These are phyloP conservation scores for Colletotrichum tropicale DNA, from an alignment of 2,329 filamentous ascomycete species.

Conservation along the genomic window DNA sequence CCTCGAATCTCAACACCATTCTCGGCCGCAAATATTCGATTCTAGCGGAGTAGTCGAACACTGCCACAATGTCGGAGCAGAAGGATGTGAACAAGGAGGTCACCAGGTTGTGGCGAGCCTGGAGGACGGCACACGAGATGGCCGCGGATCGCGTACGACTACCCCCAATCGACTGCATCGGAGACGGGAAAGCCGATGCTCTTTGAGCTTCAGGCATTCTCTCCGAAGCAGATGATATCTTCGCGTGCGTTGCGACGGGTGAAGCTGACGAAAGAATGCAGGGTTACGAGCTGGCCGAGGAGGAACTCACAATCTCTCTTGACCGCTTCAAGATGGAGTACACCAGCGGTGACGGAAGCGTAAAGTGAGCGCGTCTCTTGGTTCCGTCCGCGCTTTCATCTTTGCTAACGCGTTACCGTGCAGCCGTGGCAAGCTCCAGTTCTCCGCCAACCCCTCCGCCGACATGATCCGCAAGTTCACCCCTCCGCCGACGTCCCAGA, in stretches of 20 bases:
- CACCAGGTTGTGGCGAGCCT: slow-evolving; percentile 87
- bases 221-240: background rate
- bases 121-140: slow-evolving; percentile 95
- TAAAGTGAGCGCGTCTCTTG: slow-evolving; percentile 65
- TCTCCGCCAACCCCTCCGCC: slow-evolving; percentile 84
- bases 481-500: slow-evolving; percentile 68
- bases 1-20: background rate
- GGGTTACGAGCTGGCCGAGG: slow-evolving; percentile 92
- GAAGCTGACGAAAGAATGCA: slow-evolving; percentile 42
- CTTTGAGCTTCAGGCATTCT: background rate
- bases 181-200: background rate
- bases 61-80: slow-evolving; percentile 43
- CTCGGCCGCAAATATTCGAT: background rate
- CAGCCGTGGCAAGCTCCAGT: slow-evolving; percentile 84
- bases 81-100: slow-evolving; percentile 58
- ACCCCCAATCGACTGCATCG: background rate
- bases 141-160: slow-evolving; percentile 81
- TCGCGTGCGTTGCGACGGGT: background rate
- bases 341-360: slow-evolving; percentile 72
- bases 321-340: slow-evolving; percentile 80
- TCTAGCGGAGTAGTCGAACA: background rate
- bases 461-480: slow-evolving; percentile 87
- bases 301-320: slow-evolving; percentile 85
- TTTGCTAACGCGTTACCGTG: background rate
- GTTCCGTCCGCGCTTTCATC: background rate